These are phyloP conservation scores for Exserohilum rostratum DNA, from an alignment of 2,329 filamentous ascomycete genomes.

Conservation along the genomic window DNA sequence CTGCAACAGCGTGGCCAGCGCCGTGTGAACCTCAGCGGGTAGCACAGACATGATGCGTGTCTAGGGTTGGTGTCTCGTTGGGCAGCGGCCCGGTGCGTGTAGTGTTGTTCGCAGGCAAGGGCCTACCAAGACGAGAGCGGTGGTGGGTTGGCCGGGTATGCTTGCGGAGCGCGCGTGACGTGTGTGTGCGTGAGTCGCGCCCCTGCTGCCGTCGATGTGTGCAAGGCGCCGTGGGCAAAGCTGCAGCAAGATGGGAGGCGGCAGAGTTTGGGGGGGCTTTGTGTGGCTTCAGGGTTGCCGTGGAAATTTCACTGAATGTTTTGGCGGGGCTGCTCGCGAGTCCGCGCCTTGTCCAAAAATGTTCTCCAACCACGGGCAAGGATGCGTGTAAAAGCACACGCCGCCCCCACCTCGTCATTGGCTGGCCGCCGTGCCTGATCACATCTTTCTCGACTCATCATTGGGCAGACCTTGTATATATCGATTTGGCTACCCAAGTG, in stretches of 20 bases:
- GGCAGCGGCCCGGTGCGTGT: slow-evolving; percentile 28
- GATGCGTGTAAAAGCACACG: slow-evolving; percentile 6
- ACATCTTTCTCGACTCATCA: not conserved
- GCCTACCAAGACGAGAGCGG: slow-evolving; percentile 1
- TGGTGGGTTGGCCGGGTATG: slow-evolving; percentile 1
- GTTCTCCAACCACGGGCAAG: slow-evolving; percentile 15
- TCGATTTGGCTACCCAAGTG: slow-evolving; percentile 12
- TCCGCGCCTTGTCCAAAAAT: slow-evolving; percentile 19
- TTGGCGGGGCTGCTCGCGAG: slow-evolving; percentile 25
- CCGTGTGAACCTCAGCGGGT: slow-evolving; percentile 79
- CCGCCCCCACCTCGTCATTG: slow-evolving; percentile 13
- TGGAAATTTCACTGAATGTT: slow-evolving; percentile 25
- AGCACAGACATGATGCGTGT: slow-evolving; percentile 76
- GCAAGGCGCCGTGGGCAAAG: not conserved
- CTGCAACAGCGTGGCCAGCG: slow-evolving; percentile 84
- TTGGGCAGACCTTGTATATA: slow-evolving; percentile 1
- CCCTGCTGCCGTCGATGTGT: slow-evolving; percentile 8
- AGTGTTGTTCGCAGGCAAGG: slow-evolving; percentile 18
- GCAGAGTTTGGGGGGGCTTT: slow-evolving; percentile 2
- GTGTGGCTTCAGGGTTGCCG: slow-evolving; percentile 16
- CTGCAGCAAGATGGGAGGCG: slow-evolving; percentile 5
- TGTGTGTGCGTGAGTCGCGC: slow-evolving; percentile 9
- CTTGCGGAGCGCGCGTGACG: slow-evolving; percentile 17
- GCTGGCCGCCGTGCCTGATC: not conserved
- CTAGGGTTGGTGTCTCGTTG: slow-evolving; percentile 16